Percentiles rank a stretch among this genome's conserved stretches.
phyloP scores from a whole-genome alignment of 2,329 filamentous ascomycete species.

The Pseudocercospora macadamiae region DNA sequence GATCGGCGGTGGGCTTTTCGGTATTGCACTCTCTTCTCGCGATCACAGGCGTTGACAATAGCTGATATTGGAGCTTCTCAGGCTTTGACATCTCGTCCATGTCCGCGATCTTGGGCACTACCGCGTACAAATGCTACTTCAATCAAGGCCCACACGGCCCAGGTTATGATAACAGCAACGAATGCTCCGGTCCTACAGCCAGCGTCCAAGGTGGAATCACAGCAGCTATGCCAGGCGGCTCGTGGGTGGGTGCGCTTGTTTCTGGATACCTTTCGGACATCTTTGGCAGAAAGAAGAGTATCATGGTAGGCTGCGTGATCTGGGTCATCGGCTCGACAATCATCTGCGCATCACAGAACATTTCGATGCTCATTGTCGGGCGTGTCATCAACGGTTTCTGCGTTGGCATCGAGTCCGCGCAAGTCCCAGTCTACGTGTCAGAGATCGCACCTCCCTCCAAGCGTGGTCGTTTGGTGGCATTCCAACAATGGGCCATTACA shows the following conservation, averaged over 20 bases:
- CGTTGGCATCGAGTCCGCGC: slow-evolving; percentile 70
- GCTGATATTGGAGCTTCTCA: too few relatives aligned
- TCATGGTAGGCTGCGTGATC: slow-evolving; percentile 52
- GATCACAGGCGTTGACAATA: too few relatives aligned
- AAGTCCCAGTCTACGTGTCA: slow-evolving; percentile 67
- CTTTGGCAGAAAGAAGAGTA: slow-evolving; percentile 56
- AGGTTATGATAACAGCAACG: slow-evolving; percentile 26
- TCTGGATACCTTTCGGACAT: slow-evolving; percentile 63
- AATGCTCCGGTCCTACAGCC: slow-evolving; percentile 56
- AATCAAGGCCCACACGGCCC: slow-evolving; percentile 53
- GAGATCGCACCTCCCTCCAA: slow-evolving; percentile 61
- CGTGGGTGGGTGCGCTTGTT: slow-evolving; percentile 63
- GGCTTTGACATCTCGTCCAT: slow-evolving; percentile 77
- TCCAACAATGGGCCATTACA: slow-evolving; percentile 75
- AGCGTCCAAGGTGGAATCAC: slow-evolving; percentile 68
- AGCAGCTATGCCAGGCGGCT: slow-evolving; percentile 71
- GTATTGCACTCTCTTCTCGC: slow-evolving; percentile 5
- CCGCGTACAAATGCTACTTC: slow-evolving; percentile 73
- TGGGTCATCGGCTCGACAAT: slow-evolving; percentile 61
- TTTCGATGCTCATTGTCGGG: slow-evolving; percentile 70
- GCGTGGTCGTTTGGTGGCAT: slow-evolving; percentile 68
- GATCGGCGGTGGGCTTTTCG: slow-evolving; percentile 68
- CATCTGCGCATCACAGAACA: slow-evolving; percentile 63
- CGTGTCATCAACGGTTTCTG: slow-evolving; percentile 70
- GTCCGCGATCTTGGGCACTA: slow-evolving; percentile 61